Percentiles rank a stretch among this genome's conserved stretches.
Conservation (phyloP, 768 basidiomycete genomes). For the Neoboletus brunneissimus region DNA sequence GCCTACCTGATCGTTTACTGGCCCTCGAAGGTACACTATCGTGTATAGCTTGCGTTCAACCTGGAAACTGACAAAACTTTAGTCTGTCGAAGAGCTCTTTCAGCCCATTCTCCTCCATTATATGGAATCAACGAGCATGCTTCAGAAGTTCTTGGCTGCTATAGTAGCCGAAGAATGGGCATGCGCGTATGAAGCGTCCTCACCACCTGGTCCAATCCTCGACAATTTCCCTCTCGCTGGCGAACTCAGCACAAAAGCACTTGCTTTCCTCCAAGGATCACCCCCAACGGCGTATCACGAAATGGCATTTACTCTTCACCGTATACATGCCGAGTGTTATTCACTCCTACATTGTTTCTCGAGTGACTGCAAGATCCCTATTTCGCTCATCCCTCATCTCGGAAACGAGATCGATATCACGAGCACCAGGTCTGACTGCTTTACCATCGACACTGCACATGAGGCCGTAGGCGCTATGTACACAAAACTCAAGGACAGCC, state of each 20-base stretch:
- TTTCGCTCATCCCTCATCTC: constrained; percentile 74
- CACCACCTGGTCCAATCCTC: constrained; percentile 42
- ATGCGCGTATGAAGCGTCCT: constrained; percentile 42
- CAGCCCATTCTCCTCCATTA: constrained; percentile 76
- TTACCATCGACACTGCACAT: constrained; percentile 78
- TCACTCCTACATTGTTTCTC: constrained; percentile 79
- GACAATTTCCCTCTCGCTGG: constrained; percentile 58
- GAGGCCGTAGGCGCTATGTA: constrained; percentile 69
- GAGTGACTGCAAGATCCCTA: constrained; percentile 83
- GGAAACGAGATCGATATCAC: constrained; percentile 76
- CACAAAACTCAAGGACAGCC: constrained; percentile 65
- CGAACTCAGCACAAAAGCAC: constrained; percentile 65
- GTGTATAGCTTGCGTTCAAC: not conserved
- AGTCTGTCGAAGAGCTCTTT: constrained; percentile 63
- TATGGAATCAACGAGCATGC: constrained; percentile 82
- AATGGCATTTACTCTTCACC: constrained; percentile 76
- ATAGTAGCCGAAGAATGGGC: constrained; percentile 94
- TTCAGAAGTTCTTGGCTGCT: constrained; percentile 85
- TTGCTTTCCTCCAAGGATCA: constrained; percentile 69
- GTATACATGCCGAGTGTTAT: constrained; percentile 77
- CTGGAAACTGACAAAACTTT: not conserved
- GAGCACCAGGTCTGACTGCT: constrained; percentile 59
- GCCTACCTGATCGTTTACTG: constrained; percentile 67
- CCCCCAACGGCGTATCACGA: constrained; percentile 86
- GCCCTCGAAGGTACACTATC: constrained; percentile 50